Base-by-base conservation (phyloP, 2,329 filamentous ascomycete species). In the Cladobotryum mycophilum region DNA sequence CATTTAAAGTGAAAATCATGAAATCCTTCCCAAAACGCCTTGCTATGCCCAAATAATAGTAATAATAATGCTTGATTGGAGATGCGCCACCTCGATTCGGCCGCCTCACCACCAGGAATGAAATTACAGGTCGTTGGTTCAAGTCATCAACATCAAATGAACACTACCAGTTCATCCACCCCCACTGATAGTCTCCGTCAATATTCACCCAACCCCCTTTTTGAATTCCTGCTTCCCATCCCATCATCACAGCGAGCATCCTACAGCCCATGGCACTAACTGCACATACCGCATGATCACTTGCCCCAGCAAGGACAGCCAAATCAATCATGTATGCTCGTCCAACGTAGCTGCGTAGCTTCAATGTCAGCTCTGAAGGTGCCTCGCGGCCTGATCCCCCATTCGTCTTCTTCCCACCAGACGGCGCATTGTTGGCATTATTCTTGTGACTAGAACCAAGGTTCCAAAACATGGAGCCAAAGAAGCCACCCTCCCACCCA, bases 401-500 rank as follows among this genome's bases (percentile, higher is more conserved):
- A 7, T 30, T 30, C 9, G 14, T 14, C 15, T 20, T 30, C 38
- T 44, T 42, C 25, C 61, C 55, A 12, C 45, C 37, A 5, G 47
- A 41, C 3, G 37, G 41, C 11, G 64, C 63, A 46, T 68, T 66
- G 18, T 61, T 34, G 2, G 51, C 69, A 47, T 70, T 70, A 51
- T 69, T 69, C 55, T 62, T 67, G 67, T 72, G 60, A 66, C 74
- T 51, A 56, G 67, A 42, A 4, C 87, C 89, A 1, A 95, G 73
- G 46, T 83, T 85, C 81, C 86, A 91, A 68, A 95, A 95, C 69
- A 93, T 84, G 60, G 82, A 79, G 13, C 80, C 78, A 68, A 86
- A 95, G 73, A 95, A 95, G 1, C 89, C 89, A 15, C 89, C 89
- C 65, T 95, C 89, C 89, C 89, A 95, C 30, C 89, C 89, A 38